A percentile compares a stretch with the other conserved stretches of the same genome.
Conservation (phyloP, 805 yeast species). For the Pichia pseudocactophila region DNA sequence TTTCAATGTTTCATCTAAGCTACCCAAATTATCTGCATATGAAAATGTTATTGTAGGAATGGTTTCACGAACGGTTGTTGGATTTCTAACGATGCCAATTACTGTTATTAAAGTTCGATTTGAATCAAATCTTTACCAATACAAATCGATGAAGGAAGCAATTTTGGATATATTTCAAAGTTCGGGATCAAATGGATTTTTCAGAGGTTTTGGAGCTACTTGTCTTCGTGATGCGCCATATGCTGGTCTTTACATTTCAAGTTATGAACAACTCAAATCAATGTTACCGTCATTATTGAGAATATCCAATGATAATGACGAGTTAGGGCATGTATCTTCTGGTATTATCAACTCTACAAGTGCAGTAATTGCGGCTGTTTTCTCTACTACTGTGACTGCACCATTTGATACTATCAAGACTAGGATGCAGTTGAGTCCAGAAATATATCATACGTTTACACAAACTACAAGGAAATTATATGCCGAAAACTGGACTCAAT, state of each 20-base stretch:
- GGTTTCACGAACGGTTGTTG: constrained; percentile 69
- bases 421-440: constrained; percentile 68
- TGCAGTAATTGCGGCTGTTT: constrained; percentile 71
- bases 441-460: constrained; percentile 33
- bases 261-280: constrained; percentile 70
- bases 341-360: constrained; percentile 60
- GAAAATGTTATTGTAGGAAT: constrained; percentile 76
- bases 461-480: constrained; percentile 32
- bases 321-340: constrained; percentile 18
- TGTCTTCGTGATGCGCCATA: constrained; percentile 89
- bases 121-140: constrained; percentile 72
- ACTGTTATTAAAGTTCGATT: constrained; percentile 84
- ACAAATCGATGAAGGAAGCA: constrained; percentile 57
- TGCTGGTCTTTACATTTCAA: constrained; percentile 84
- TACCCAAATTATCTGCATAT: constrained; percentile 63
- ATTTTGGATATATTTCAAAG: constrained; percentile 40
- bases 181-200: constrained; percentile 62
- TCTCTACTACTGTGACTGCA: constrained; percentile 81
- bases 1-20: constrained; percentile 27
- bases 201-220: constrained; percentile 83
- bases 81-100: constrained; percentile 87
- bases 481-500: constrained; percentile 41
- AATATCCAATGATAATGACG: constrained; percentile 1
- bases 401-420: constrained; percentile 95
- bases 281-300: constrained; percentile 37